Evolutionary conservation across 2,329 filamentous ascomycete genomes (phyloP).

Genomic region (Penicillium sp.): DNA sequence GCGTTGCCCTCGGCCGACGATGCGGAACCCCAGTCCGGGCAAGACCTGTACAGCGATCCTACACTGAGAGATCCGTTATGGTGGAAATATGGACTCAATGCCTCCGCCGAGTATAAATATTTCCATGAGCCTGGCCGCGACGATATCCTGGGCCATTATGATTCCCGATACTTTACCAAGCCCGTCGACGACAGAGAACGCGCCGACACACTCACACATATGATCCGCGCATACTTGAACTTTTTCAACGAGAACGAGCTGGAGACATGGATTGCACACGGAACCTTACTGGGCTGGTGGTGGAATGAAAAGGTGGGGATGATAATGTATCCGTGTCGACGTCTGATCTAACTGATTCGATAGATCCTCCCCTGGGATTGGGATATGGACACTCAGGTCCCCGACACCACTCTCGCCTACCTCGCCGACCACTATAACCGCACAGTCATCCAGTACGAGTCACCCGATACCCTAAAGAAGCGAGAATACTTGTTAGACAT

Average conservation of each 20-base stretch:
- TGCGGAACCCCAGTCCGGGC: slow-evolving; percentile 1
- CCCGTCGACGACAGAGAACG: slow-evolving; percentile 65
- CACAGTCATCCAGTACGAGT: slow-evolving; percentile 55
- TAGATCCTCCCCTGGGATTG: slow-evolving; percentile 79
- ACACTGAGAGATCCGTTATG: slow-evolving; percentile 19
- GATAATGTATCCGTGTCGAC: not conserved
- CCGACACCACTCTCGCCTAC: slow-evolving; percentile 62
- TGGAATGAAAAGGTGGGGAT: slow-evolving; percentile 68
- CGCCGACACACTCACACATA: slow-evolving; percentile 62
- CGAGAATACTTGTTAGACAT: slow-evolving; percentile 70
- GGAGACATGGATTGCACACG: slow-evolving; percentile 85
- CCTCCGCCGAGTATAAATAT: slow-evolving; percentile 53
- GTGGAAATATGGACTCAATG: slow-evolving; percentile 28
- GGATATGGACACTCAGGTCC: slow-evolving; percentile 79
- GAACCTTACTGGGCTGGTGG: slow-evolving; percentile 83
- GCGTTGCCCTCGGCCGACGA: slow-evolving; percentile 14
- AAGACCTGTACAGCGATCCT: slow-evolving; percentile 4
- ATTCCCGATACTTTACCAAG: slow-evolving; percentile 66
- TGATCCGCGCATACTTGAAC: slow-evolving; percentile 71
- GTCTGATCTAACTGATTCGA: not conserved
- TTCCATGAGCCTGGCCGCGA: slow-evolving; percentile 64
- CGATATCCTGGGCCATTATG: slow-evolving; percentile 68
- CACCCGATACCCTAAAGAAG: slow-evolving; percentile 41
- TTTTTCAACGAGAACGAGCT: slow-evolving; percentile 63
- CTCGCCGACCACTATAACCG: slow-evolving; percentile 67